These are phyloP conservation scores for Pneumocystis sp. DNA, from an alignment of 1,139 yeast genomes.

Conservation along the genomic window DNA sequence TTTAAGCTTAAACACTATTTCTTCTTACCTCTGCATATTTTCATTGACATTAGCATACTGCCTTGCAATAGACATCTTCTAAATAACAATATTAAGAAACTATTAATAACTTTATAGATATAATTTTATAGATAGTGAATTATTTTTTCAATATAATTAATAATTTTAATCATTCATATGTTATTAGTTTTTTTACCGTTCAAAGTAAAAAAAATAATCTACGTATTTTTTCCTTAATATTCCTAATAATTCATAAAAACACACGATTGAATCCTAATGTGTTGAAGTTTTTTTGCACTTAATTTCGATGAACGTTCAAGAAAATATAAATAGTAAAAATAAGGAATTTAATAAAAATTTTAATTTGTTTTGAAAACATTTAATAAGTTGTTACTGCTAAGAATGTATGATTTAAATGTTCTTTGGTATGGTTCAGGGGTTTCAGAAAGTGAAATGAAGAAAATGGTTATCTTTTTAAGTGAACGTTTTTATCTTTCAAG, in stretches of 20 bases:
- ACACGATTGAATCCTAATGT: not conserved
- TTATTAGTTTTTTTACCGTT: not conserved
- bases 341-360: conserved; percentile 1
- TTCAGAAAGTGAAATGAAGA: conserved; percentile 6
- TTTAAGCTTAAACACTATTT: not conserved
- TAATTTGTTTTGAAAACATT: conserved; percentile 1
- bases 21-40: conserved; percentile 31
- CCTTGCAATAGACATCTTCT: conserved; percentile 46
- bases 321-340: not conserved
- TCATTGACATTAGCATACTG: conserved; percentile 80
- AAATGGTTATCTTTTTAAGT: conserved; percentile 12
- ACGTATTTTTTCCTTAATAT: not conserved
- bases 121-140: too few species aligned
- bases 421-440: conserved; percentile 14
- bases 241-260: not conserved
- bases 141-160: not conserved
- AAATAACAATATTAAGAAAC: not conserved
- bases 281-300: not conserved
- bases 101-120: not conserved
- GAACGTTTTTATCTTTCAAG: conserved; percentile 6
- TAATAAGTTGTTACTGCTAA: not conserved
- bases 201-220: not conserved
- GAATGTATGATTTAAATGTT: conserved; percentile 14
- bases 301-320: conserved; percentile 1
- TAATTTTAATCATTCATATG: not conserved